These are phyloP conservation scores for Aureobasidium mangrovei DNA, from an alignment of 2,329 filamentous ascomycete species.

Conservation along the genomic window DNA sequence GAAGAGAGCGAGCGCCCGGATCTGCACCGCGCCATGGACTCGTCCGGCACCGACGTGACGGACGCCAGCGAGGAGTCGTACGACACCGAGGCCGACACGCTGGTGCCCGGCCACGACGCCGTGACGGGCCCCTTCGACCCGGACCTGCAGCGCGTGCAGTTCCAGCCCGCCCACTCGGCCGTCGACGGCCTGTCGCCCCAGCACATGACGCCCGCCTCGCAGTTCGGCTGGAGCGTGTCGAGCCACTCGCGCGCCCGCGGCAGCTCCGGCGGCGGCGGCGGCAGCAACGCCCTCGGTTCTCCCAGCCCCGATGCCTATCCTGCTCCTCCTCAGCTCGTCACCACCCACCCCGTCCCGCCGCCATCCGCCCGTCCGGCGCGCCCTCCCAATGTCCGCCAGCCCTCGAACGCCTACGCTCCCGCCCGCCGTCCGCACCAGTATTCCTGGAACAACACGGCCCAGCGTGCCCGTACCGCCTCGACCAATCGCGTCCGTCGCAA, in stretches of 20 bases:
- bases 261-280: constrained; percentile 10
- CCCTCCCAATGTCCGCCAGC: constrained; percentile 37
- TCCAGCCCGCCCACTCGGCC: neutral
- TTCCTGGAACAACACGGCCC: constrained; percentile 35
- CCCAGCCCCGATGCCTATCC: constrained; percentile 3
- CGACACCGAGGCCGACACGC: constrained; percentile 4
- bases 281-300: constrained; percentile 6
- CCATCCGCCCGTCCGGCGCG: constrained; percentile 20
- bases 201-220: constrained; percentile 21
- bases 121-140: constrained; percentile 1
- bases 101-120: constrained; percentile 5
- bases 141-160: constrained; percentile 10
- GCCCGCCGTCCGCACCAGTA: constrained; percentile 41
- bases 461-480: constrained; percentile 49
- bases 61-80: constrained; percentile 16
- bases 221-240: constrained; percentile 23
- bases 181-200: neutral
- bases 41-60: constrained; percentile 23
- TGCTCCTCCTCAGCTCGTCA: constrained; percentile 16
- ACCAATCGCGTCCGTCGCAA: constrained; percentile 49
- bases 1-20: constrained; percentile 26
- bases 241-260: constrained; percentile 11
- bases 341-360: constrained; percentile 16
- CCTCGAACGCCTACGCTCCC: constrained; percentile 43
- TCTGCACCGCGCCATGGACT: constrained; percentile 24